Evolutionary conservation across 2,329 filamentous ascomycete genomes (phyloP).

Genomic region (Paracoccidioides lutzii): DNA sequence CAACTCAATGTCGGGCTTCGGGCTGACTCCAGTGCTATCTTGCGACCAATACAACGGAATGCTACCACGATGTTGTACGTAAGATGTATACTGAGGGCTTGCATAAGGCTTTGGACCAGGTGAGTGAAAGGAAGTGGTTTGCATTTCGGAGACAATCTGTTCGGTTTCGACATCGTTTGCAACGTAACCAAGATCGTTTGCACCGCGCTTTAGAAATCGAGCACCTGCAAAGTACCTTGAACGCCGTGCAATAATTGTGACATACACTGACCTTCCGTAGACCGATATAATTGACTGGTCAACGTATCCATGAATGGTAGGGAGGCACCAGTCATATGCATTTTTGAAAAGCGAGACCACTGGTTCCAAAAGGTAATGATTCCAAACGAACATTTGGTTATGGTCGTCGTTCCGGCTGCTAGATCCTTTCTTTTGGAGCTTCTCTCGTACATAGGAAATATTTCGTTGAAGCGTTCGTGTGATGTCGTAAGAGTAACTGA

Average conservation of each 20-base stretch:
- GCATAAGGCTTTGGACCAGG: constrained; percentile 75
- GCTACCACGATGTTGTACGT: constrained; percentile 90
- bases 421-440: constrained; percentile 51
- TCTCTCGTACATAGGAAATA: constrained; percentile 64
- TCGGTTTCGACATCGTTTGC: constrained; percentile 98
- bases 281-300: constrained; percentile 77
- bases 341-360: constrained; percentile 58
- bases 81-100: constrained; percentile 87
- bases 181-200: constrained; percentile 88
- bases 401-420: constrained; percentile 61
- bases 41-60: constrained; percentile 97
- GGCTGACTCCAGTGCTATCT: constrained; percentile 85
- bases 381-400: constrained; percentile 98
- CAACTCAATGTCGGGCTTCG: constrained; percentile 90
- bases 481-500: constrained; percentile 96
- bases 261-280: constrained; percentile 78
- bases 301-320: constrained; percentile 91
- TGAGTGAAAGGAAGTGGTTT: constrained; percentile 90
- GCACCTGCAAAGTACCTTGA: constrained; percentile 92
- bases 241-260: constrained; percentile 83
- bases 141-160: constrained; percentile 88
- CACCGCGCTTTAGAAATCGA: constrained; percentile 82
- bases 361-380: constrained; percentile 73
- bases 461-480: constrained; percentile 88
- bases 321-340: constrained; percentile 89